Base-by-base conservation (phyloP, 768 basidiomycete species). In the Hericium alpestre region DNA sequence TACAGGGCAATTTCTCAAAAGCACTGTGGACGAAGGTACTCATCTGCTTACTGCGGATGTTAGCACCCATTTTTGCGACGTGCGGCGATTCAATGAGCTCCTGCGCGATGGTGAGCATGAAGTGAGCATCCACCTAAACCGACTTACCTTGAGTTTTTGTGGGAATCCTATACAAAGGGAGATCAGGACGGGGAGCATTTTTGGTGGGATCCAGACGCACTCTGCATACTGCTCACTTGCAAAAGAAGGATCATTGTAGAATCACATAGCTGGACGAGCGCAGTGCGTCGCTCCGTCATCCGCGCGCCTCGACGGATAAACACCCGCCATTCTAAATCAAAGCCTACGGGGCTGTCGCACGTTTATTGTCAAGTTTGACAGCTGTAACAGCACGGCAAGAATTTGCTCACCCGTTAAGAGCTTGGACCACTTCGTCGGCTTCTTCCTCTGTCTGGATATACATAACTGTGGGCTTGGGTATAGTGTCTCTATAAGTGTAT, bases 301-400 rank as follows among this genome's bases (percentile, higher is more conserved):
- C 18, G 18, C 20, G 38, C 65, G 37, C 68, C 64, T 3, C 64
- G 65, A n/a, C 66, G 60, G 54, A 67, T 71, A 48, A 64, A 62
- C 18, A 76, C 70, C 15, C 69, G 66, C 79, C 79, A 80, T 61
- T 80, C 79, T 43, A 80, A 67, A 65, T 80, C 79, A 27, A 80
- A 77, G 7, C 79, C 79, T 10, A 80, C 47, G 9, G 79, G 73
- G 1, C 77, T 79, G 46, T 22, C 37, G 8, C 72, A 62, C 51
- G 74, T 71, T 76, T 71, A 50, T 67, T 65, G 20, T 79, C 61
- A 2, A 57, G 62, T 43, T 66, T 65, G 0, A 73, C 69, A 5
- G 77, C 66, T 23, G 66, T 71, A 47, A 79, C 64, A 0, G 76
- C 79, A 32, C 32, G 9, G 8, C 6, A 32, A 32, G 9, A 10